A percentile compares a stretch with the other conserved stretches of the same genome.
These are phyloP conservation scores for Naegleria gruberi DNA, from an alignment of 208 protist species.

Conservation along the genomic window DNA sequence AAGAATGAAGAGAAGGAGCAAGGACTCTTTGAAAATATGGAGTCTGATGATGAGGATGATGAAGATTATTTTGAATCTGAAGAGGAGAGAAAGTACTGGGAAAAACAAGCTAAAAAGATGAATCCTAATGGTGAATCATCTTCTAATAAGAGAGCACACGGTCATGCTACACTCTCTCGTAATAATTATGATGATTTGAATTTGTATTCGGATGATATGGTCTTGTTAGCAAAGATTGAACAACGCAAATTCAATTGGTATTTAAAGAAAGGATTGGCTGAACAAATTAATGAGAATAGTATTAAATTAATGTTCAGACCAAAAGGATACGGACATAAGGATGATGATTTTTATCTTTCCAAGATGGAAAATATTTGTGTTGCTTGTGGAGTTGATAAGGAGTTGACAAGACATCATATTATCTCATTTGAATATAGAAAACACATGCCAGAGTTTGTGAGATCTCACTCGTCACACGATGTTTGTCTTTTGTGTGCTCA, in stretches of 20 bases:
- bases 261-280: background rate
- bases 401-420: constrained; percentile 2
- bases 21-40: background rate
- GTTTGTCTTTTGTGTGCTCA: background rate
- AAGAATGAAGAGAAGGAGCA: background rate
- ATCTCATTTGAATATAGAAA: background rate
- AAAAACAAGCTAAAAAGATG: too few relatives aligned
- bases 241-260: constrained; percentile 14
- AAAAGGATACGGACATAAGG: background rate
- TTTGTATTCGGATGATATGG: background rate
- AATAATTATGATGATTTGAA: background rate
- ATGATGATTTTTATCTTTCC: background rate
- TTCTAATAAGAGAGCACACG: background rate
- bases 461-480: background rate
- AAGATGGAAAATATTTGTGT: background rate
- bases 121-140: too few relatives aligned
- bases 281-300: background rate
- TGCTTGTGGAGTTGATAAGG: background rate
- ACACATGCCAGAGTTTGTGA: background rate
- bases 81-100: background rate
- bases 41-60: background rate
- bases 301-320: constrained; percentile 1
- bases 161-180: background rate
- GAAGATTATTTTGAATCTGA: background rate
- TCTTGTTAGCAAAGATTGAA: background rate